A percentile compares a stretch with the other conserved stretches of the same genome.
phyloP scores from a whole-genome alignment of 305 asterid genomes.

The Fraxinus ornus region DNA sequence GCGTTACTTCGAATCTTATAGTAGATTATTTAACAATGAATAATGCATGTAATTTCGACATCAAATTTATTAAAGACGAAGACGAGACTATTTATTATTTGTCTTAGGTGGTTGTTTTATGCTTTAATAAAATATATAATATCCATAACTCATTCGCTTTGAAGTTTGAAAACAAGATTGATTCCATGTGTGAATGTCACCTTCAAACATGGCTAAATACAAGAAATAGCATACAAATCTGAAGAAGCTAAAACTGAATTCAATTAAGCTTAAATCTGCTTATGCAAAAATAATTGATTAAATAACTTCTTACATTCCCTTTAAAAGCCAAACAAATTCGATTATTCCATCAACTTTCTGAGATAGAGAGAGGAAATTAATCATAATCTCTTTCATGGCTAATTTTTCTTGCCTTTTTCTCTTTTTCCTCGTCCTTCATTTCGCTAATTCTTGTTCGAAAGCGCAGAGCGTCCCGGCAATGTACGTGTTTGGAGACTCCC shows the following conservation, averaged over 20 bases:
- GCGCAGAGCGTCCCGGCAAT: constrained; percentile 54
- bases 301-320: neutral
- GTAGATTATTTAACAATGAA: neutral
- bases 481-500: constrained; percentile 78
- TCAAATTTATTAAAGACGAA: neutral
- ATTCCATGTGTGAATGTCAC: neutral
- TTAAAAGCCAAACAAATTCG: constrained; percentile 22
- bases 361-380: neutral
- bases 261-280: neutral
- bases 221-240: neutral
- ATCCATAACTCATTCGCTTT: neutral
- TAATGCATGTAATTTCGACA: neutral
- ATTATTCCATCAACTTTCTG: neutral
- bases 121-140: neutral
- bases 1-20: neutral
- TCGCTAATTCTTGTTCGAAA: constrained; percentile 12
- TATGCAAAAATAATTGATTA: neutral
- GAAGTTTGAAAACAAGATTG: neutral
- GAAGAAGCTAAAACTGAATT: neutral
- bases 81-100: neutral
- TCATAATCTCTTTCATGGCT: neutral
- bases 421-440: constrained; percentile 8
- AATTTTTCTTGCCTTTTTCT: neutral
- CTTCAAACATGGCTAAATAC: neutral
- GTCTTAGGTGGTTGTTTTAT: neutral